Conservation (phyloP, 805 yeast genomes). For the Hanseniaspora meyeri region DNA sequence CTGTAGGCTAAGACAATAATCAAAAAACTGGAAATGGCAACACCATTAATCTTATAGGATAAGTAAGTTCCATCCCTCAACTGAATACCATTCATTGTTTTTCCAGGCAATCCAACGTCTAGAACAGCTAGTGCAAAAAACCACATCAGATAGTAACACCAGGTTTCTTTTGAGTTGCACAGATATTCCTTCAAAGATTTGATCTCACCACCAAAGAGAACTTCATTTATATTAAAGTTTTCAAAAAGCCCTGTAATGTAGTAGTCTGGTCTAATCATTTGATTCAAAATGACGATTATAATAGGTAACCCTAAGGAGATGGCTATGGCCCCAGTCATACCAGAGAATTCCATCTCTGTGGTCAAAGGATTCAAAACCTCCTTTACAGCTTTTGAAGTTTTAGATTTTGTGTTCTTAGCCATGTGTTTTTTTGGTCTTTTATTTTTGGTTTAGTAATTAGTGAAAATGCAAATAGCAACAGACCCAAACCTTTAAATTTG, state of each 20-base stretch:
- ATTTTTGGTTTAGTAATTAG: background rate
- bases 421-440: background rate
- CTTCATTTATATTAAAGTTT: conserved; percentile 30
- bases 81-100: conserved; percentile 46
- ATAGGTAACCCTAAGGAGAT: conserved; percentile 58
- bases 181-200: conserved; percentile 25
- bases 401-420: background rate
- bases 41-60: conserved; percentile 72
- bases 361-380: conserved; percentile 56
- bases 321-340: conserved; percentile 57
- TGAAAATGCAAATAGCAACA: no score
- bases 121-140: conserved; percentile 49
- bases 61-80: conserved; percentile 67
- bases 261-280: conserved; percentile 50
- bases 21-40: conserved; percentile 36
- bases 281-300: conserved; percentile 45
- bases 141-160: conserved; percentile 66
- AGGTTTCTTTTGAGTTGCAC: conserved; percentile 36
- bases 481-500: background rate
- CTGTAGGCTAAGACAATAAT: conserved; percentile 39
- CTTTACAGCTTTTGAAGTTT: background rate
- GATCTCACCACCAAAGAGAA: conserved; percentile 27
- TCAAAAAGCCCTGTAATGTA: conserved; percentile 35
- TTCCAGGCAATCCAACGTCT: conserved; percentile 60
- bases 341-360: conserved; percentile 60